Base-by-base conservation (phyloP, 495 filamentous ascomycete species). In the Penicillium turbatum region DNA sequence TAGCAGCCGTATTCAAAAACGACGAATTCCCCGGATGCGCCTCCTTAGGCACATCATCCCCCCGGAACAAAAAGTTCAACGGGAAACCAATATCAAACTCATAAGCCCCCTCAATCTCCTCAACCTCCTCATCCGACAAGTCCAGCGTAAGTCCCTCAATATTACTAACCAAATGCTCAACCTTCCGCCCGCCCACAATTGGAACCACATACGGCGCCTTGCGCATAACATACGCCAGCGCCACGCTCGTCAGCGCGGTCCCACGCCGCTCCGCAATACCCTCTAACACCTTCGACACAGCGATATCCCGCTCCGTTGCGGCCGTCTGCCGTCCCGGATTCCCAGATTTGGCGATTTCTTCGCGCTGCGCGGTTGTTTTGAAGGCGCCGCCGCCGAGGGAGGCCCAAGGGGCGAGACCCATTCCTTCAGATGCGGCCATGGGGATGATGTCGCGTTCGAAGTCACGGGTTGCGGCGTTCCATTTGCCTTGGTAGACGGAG, bases 201-300 rank as follows among this genome's bases (percentile, higher is more conserved):
- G 88, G 87, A 59, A 84, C 86, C 34, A 89, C 85, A 59, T 90
- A 85, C 2, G 86, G 84, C n/a, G 85, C 74, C 70, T 89, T 90
- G 58, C 82, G 77, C 75, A 84, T 79, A 0, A 89, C 82, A 63
- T 91, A 91, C 8, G 87, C 86, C 36, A 89, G 65, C 5, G 87
- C 87, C 16, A 74, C 64, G 17, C 64, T 67, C 0, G 78, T 81
- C 36, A 81, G 67, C 6, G 59, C 49, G 15, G 73, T 80, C 6
- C 73, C 71, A 59, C 83, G 83, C 34, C 70, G 69, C 13, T 75
- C 72, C 0, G 84, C 86, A 35, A 89, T 69, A 5, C 69, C 70
- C 54, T 88, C 86, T 8, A 91, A 68, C 0, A 76, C 79, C 43
- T 74, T 63, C 40, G 77, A 78, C 21, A 89, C 72, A 0, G 54